phyloP scores from a whole-genome alignment of 2,329 filamentous ascomycete genomes.

The Apiospora aurea region DNA sequence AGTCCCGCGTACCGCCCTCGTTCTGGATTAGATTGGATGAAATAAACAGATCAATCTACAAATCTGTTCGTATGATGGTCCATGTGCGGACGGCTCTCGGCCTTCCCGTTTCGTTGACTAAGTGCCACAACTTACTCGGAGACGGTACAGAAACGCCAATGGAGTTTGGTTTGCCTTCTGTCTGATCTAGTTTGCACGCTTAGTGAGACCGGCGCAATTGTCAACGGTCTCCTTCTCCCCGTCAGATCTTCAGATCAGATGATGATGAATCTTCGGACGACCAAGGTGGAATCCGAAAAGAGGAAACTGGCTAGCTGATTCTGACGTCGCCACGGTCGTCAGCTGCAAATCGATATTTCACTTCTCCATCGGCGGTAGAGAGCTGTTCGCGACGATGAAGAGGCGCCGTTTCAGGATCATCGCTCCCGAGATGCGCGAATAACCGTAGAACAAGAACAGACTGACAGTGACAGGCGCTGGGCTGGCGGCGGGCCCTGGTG shows the following conservation, averaged over 20 bases:
- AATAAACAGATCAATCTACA: not conserved
- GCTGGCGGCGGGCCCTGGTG: not conserved
- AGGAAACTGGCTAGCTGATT: not conserved
- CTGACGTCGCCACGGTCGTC: not conserved
- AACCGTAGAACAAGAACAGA: too few relatives aligned
- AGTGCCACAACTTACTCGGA: not conserved
- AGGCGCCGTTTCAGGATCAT: not conserved
- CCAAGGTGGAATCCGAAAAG: not conserved
- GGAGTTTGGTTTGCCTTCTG: not conserved
- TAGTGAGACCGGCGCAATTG: not conserved
- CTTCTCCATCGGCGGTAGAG: not conserved
- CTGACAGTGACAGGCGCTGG: not conserved
- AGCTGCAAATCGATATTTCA: not conserved
- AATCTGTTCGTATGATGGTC: not conserved
- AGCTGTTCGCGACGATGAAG: not conserved
- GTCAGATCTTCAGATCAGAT: not conserved
- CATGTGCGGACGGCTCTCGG: conserved; percentile 7
- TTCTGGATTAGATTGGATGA: conserved; percentile 14
- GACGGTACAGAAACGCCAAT: not conserved
- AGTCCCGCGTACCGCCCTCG: not conserved
- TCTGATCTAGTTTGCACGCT: conserved; percentile 11
- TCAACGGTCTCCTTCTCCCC: not conserved
- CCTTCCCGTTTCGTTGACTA: not conserved
- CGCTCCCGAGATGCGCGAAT: not conserved
- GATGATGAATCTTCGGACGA: not conserved